Percentiles rank a stretch among this genome's conserved stretches.
Evolutionary conservation across 1,139 yeast species (phyloP).

Genomic region (Yamadazyma spencermartinsiae): DNA sequence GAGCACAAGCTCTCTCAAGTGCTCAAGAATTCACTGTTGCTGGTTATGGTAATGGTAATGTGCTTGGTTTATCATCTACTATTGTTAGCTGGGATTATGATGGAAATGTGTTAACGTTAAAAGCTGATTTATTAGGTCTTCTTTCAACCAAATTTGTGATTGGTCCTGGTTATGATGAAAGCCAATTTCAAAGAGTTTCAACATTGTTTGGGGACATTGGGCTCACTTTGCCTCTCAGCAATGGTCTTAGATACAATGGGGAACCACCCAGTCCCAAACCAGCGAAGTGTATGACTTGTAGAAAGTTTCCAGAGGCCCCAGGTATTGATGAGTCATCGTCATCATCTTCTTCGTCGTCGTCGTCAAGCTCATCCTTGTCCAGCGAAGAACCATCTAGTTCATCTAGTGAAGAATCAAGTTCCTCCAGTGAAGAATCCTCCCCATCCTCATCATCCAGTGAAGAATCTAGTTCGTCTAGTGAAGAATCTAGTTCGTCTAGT

Average conservation of each 20-base stretch:
- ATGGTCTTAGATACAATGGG: conserved; percentile 9
- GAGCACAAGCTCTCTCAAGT: conserved; percentile 18
- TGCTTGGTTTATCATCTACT: conserved; percentile 21
- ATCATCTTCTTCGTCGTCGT: background rate
- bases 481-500: conserved; percentile 4
- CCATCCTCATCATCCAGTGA: background rate
- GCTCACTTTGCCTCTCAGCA: conserved; percentile 10
- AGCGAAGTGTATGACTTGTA: conserved; percentile 1
- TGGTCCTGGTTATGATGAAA: conserved; percentile 23
- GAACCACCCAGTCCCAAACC: conserved; percentile 5
- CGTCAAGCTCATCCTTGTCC: conserved; percentile 1
- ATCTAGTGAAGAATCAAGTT: conserved; percentile 1
- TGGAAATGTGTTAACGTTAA: conserved; percentile 9
- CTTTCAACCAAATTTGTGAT: conserved; percentile 21
- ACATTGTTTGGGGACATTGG: conserved; percentile 18
- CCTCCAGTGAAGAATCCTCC: conserved; percentile 6
- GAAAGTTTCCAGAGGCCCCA: background rate
- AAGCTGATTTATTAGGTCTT: conserved; percentile 10
- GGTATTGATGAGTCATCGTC: background rate
- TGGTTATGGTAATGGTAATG: conserved; percentile 31
- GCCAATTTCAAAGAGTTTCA: conserved; percentile 13
- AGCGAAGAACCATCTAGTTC: conserved; percentile 3
- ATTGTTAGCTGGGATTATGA: conserved; percentile 12
- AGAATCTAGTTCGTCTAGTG: conserved; percentile 8
- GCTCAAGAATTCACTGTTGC: conserved; percentile 25